phyloP scores from a whole-genome alignment of 2,329 filamentous ascomycete genomes.

The Penicillium aurantiogriseum region DNA sequence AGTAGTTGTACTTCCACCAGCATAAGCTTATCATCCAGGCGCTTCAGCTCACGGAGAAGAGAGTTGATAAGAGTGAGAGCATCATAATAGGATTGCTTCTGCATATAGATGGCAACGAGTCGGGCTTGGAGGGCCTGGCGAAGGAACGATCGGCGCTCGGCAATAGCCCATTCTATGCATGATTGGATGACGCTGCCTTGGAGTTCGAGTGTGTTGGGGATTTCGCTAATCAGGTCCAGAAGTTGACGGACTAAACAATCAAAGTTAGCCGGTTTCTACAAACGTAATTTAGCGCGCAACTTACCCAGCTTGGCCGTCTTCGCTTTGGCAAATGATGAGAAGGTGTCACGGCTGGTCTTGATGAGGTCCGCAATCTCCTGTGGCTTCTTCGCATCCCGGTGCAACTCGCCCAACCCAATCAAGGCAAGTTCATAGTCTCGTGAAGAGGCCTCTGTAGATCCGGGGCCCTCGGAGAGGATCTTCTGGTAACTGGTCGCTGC shows the following conservation, averaged over 20 bases:
- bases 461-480: conserved; percentile 80
- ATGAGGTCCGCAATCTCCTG: conserved; percentile 87
- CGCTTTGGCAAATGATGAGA: conserved; percentile 96
- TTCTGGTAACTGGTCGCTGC: conserved; percentile 87
- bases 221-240: conserved; percentile 89
- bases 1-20: conserved; percentile 96
- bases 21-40: conserved; percentile 96
- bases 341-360: conserved; percentile 81
- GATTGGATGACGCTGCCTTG: conserved; percentile 96
- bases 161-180: conserved; percentile 98
- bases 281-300: conserved; percentile 28
- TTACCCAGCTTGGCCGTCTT: conserved; percentile 97
- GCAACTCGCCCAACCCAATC: conserved; percentile 85
- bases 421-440: conserved; percentile 89
- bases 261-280: conserved; percentile 1
- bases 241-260: conserved; percentile 76
- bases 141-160: conserved; percentile 90
- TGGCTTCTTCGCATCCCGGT: conserved; percentile 75
- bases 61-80: conserved; percentile 95
- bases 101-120: conserved; percentile 90
- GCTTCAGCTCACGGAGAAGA: conserved; percentile 93
- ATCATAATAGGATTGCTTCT: conserved; percentile 96
- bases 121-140: conserved; percentile 97
- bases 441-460: conserved; percentile 79
- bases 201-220: conserved; percentile 90